Evolutionary conservation across 306 rosid species (phyloP).

Genomic region (Senna tora): DNA sequence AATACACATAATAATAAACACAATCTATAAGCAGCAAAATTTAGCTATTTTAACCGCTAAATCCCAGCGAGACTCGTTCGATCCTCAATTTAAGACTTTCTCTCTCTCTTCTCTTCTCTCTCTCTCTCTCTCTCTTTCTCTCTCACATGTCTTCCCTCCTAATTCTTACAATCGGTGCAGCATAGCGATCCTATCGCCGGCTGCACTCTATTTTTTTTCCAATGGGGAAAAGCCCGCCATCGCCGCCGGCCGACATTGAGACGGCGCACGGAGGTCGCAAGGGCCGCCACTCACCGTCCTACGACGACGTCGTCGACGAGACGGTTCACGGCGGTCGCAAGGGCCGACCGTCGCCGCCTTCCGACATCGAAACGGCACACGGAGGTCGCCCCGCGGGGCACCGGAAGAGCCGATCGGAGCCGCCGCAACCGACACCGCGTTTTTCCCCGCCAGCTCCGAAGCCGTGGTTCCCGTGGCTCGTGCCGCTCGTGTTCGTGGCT

Average conservation of each 20-base stretch:
- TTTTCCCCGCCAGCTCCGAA: slow-evolving; percentile 48
- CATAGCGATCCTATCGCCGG: neutral
- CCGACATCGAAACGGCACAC: neutral
- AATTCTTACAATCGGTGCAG: neutral
- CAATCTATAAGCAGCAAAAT: neutral
- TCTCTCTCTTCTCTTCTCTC: neutral
- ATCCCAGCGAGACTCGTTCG: neutral
- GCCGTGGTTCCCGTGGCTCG: slow-evolving; percentile 72
- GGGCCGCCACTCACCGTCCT: slow-evolving; percentile 30
- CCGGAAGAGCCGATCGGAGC: slow-evolving; percentile 1
- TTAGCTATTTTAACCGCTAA: neutral
- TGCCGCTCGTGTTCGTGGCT: slow-evolving; percentile 62
- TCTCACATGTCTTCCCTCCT: neutral
- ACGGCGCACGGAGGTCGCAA: neutral
- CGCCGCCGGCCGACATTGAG: slow-evolving; percentile 1
- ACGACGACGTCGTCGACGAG: neutral
- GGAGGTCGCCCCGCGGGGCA: neutral
- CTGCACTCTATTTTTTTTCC: neutral
- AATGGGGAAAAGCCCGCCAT: slow-evolving; percentile 3
- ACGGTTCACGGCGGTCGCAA: neutral
- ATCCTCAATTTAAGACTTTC: neutral
- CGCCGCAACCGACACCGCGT: slow-evolving; percentile 44
- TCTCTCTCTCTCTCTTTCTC: neutral
- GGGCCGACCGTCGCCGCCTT: slow-evolving; percentile 17
- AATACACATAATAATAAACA: too few relatives aligned